phyloP scores from a whole-genome alignment of 257 asterid genomes.

The Solanum tarapatanum region DNA sequence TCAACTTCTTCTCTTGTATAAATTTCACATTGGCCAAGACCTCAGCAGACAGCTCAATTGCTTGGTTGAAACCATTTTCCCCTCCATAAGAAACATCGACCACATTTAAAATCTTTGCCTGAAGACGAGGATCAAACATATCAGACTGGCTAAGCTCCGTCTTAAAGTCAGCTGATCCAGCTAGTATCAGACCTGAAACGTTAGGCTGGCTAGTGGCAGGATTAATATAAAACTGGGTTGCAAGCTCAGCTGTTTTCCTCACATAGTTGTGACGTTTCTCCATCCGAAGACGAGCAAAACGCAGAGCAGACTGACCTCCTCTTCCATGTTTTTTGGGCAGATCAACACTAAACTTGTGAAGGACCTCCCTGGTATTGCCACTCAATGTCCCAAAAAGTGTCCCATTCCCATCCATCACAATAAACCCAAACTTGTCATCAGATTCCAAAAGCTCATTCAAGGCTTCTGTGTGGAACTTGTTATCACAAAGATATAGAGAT shows the following conservation, averaged over 20 bases:
- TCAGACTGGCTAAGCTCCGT: slow-evolving; percentile 26
- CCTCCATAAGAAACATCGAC: slow-evolving; percentile 38
- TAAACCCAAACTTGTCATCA: slow-evolving; percentile 25
- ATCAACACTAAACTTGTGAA: slow-evolving; percentile 30
- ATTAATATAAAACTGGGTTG: slow-evolving; percentile 27
- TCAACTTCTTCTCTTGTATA: slow-evolving; percentile 29
- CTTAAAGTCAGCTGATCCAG: slow-evolving; percentile 39
- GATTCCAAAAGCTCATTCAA: slow-evolving; percentile 24
- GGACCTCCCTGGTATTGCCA: slow-evolving; percentile 32
- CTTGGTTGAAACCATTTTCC: slow-evolving; percentile 29
- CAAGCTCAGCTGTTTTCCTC: slow-evolving; percentile 26
- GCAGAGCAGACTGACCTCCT: slow-evolving; percentile 36
- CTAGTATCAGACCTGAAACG: slow-evolving; percentile 26
- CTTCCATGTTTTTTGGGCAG: slow-evolving; percentile 38
- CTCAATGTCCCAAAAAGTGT: slow-evolving; percentile 33
- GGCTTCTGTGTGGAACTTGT: slow-evolving; percentile 27
- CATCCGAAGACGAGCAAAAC: slow-evolving; percentile 37
- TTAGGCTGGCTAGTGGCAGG: slow-evolving; percentile 26
- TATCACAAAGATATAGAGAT: slow-evolving; percentile 27
- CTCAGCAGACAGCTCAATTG: slow-evolving; percentile 30
- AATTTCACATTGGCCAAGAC: slow-evolving; percentile 29
- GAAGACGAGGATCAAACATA: slow-evolving; percentile 33
- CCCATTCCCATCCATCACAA: slow-evolving; percentile 37
- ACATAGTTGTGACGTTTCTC: slow-evolving; percentile 37
- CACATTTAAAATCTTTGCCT: slow-evolving; percentile 23